Conservation (phyloP, 441 rosid species). For the Gossypium trilobum region DNA sequence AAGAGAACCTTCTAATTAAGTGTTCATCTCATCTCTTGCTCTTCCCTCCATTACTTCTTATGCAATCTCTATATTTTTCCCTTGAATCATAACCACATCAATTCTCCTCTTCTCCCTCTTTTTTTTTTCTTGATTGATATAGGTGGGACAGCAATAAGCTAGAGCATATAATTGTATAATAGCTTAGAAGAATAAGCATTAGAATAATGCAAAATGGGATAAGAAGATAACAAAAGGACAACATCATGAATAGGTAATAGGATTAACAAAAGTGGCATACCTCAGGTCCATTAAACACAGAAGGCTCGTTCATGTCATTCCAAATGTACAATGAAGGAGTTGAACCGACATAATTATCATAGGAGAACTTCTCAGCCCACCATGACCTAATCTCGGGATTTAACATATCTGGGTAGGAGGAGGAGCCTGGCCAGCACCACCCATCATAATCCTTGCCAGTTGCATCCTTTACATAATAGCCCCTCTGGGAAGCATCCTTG, state of each 20-base stretch:
- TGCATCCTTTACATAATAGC: slow-evolving; percentile 81
- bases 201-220: neutral
- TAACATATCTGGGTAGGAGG: slow-evolving; percentile 75
- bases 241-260: neutral
- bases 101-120: neutral
- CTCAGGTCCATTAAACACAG: slow-evolving; percentile 99
- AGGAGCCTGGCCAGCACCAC: slow-evolving; percentile 99
- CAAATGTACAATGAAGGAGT: slow-evolving; percentile 85
- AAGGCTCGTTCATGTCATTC: slow-evolving; percentile 99
- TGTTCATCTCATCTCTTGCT: neutral
- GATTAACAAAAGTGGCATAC: slow-evolving; percentile 27
- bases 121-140: neutral
- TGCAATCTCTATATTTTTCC: neutral
- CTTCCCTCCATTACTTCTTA: neutral
- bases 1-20: neutral
- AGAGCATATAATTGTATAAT: neutral
- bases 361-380: slow-evolving; percentile 83
- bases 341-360: slow-evolving; percentile 66
- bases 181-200: neutral
- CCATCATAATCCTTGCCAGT: slow-evolving; percentile 87
- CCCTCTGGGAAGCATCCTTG: slow-evolving; percentile 73
- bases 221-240: neutral
- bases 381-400: slow-evolving; percentile 84
- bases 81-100: neutral
- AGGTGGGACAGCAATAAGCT: neutral